These are phyloP conservation scores for Bruguiera sexangula DNA, from an alignment of 345 rosid genomes.

Conservation along the genomic window DNA sequence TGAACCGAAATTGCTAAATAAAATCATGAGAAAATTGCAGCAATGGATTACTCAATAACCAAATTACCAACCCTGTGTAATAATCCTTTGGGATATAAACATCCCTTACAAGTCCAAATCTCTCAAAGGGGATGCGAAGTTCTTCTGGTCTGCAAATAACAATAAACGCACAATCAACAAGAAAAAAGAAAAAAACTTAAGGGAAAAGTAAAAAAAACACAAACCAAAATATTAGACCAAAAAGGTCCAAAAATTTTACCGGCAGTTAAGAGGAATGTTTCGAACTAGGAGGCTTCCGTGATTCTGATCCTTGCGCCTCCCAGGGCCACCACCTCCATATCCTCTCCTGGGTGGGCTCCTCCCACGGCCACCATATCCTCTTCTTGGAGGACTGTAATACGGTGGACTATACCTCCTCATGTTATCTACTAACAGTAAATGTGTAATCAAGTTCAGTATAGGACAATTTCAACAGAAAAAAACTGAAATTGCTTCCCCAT, in stretches of 20 bases:
- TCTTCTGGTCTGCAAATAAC: constrained; percentile 72
- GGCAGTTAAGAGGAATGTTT: constrained; percentile 89
- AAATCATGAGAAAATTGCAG: neutral
- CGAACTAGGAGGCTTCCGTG: constrained; percentile 89
- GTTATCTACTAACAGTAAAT: constrained; percentile 16
- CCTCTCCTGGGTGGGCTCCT: constrained; percentile 76
- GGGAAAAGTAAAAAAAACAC: neutral
- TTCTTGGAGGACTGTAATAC: constrained; percentile 84
- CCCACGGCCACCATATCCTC: constrained; percentile 73
- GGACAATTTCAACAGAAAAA: neutral
- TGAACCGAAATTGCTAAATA: neutral
- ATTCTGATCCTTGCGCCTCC: constrained; percentile 69
- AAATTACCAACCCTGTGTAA: constrained; percentile 71
- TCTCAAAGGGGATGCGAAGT: constrained; percentile 77
- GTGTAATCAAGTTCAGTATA: neutral
- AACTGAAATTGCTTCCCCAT: neutral
- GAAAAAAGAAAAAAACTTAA: neutral
- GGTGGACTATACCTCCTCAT: constrained; percentile 94
- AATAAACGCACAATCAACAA: neutral
- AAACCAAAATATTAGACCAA: neutral
- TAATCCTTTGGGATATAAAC: constrained; percentile 92
- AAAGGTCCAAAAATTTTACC: constrained; percentile 35
- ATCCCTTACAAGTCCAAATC: constrained; percentile 82
- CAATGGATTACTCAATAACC: neutral
- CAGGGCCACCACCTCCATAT: constrained; percentile 57